Base-by-base conservation (phyloP, 306 rosid species). In the Astragalus glycyphyllos region DNA sequence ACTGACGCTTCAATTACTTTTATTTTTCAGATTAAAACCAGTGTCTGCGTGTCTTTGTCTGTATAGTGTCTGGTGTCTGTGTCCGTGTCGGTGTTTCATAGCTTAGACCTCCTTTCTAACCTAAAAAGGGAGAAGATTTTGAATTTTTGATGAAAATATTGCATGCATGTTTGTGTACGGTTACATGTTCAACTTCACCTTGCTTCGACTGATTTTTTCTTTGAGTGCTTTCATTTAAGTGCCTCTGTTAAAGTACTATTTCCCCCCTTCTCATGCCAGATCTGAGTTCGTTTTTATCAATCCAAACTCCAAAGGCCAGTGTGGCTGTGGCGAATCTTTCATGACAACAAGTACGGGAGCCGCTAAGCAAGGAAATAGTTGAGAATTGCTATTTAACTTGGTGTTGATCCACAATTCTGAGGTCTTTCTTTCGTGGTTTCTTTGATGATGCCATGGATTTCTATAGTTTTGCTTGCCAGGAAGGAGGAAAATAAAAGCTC, bases 261-360 rank as follows among this genome's bases (percentile, higher is more conserved):
- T 12, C 47, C 6, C 12, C 10, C 11, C 3, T 62, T 57, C 12
- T 57, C 47, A 16, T 55, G 59, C 58, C 89, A 94, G 97, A 75
- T 94, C 97, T 0, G 98, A 94, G 85, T 94, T 94, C 41, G 75
- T 94, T 47, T 94, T 94, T 59, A 79, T 94, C 69, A 94, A 94
- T 75, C 98, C 98, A 47, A 93, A 93, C 77, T 93, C 98, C 4
- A 88, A 90, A 85, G 98, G 97, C 45, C 94, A 93, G 68, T 93
- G 98, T 83, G 98, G 98, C 26, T 93, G 98, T 67, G 98, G 98
- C 55, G 96, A 90, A 74, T 90, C 96, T 55, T 90, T 90, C 80
- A 84, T 90, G 96, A 90, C 96, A 50, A 87, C 86, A 72, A 71
- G 68, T 67, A 40, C 73, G 6, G 89, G 84, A 51, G 81, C 86